Base-by-base conservation (phyloP, 31 red algal genomes). In the Asparagopsis taxiformis region DNA sequence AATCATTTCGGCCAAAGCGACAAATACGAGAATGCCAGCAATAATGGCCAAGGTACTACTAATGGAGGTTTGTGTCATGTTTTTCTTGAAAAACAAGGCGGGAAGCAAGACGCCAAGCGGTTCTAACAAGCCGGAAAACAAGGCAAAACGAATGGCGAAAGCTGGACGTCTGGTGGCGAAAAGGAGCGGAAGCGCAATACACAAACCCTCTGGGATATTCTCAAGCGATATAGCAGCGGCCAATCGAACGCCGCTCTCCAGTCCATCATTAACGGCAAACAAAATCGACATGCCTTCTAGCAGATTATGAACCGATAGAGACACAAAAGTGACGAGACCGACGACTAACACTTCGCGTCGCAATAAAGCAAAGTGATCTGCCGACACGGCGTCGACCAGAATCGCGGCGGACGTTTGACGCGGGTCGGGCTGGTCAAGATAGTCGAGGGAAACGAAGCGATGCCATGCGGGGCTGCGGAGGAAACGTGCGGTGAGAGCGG, bases 121-220 rank as follows among this genome's bases (percentile, higher is more conserved):
- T 67, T 94, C 91, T 22, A 80, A 33, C 10, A 94, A 36, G 41
- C 91, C 91, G 7, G 87, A 83, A 26, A 62, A 61, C 23, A 94
- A 55, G 21, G 91, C 68, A 28, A 79, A 29, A 15, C 66, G 61
- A 16, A 94, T 52, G 1, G 91, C 91, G 22, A 63, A 57, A 20
- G 26, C 23, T 51, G 34, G 52, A 11, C 55, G 55, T 16, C 63
- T 3, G 19, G 91, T 94, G 13, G 91, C 91, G 31, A 66, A 68
- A 56, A 84, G 84, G 3, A 89, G 35, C 2, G 85, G 84, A 21
- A 88, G 50, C 59, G 91, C 91, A 29, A 94, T 75, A 32, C 76
- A 77, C 32, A 89, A 44, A 3, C 91, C 91, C 55, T 94, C 91
- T 10, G 91, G 91, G n/a, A 88, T 65, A 61, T 94, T 94, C 49